phyloP scores from a whole-genome alignment of 768 basidiomycete species.

The Dendrothele bispora region DNA sequence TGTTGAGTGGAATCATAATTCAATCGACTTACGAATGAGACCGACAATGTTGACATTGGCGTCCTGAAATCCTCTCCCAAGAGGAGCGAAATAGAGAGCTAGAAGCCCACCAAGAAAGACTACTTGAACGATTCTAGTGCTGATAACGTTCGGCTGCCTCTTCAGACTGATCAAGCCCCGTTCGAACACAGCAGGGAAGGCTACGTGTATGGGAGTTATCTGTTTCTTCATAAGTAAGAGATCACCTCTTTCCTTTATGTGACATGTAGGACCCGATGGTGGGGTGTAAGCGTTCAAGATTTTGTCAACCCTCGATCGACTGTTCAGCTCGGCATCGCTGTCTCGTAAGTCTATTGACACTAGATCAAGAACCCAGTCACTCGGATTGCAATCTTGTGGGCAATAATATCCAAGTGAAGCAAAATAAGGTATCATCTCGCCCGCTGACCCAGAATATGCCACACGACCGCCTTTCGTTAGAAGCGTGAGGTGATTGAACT shows the following conservation, averaged over 20 bases:
- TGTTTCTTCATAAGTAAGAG: constrained; percentile 7
- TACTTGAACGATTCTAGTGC: constrained; percentile 2
- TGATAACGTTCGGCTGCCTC: constrained; percentile 2
- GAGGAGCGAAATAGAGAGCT: constrained; percentile 10
- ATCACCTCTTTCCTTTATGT: too few relatives aligned
- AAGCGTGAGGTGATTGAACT: constrained; percentile 61
- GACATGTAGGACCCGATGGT: too few relatives aligned
- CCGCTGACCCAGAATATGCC: constrained; percentile 63
- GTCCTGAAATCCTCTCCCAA: constrained; percentile 7
- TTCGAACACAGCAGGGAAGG: constrained; percentile 1
- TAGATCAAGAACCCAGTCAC: constrained; percentile 44
- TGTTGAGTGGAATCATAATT: background rate
- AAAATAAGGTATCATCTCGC: constrained; percentile 60
- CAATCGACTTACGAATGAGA: constrained; percentile 1
- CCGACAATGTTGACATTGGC: constrained; percentile 9
- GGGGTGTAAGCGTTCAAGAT: constrained; percentile 3
- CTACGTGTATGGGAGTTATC: constrained; percentile 1
- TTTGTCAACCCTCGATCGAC: constrained; percentile 6
- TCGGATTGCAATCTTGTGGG: constrained; percentile 74
- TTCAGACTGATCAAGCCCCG: constrained; percentile 6
- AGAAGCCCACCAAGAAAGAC: background rate
- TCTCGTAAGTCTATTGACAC: constrained; percentile 11
- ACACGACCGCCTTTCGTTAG: constrained; percentile 63
- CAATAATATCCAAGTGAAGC: constrained; percentile 59
- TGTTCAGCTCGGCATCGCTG: constrained; percentile 4